These are phyloP conservation scores for Iris pallida DNA, from an alignment of 116 monocot genomes.

Conservation along the genomic window DNA sequence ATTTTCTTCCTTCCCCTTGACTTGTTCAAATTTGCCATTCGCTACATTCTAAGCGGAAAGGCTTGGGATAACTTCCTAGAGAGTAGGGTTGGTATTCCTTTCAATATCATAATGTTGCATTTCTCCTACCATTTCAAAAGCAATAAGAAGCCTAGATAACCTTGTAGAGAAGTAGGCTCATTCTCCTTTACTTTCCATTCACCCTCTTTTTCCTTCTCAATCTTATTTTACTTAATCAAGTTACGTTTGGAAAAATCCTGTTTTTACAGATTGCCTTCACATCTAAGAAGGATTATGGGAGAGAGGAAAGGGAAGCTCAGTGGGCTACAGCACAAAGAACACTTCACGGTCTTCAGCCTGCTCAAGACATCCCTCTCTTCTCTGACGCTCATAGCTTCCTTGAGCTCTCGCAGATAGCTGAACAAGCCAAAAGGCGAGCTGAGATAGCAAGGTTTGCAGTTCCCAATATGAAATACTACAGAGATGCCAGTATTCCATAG, in stretches of 20 bases:
- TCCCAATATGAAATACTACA: not conserved
- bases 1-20: constrained; percentile 10
- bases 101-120: too few relatives aligned
- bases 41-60: constrained; percentile 12
- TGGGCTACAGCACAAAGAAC: constrained; percentile 19
- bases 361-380: not conserved
- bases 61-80: constrained; percentile 14
- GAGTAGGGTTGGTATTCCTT: not conserved
- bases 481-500: too few relatives aligned
- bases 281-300: constrained; percentile 11
- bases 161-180: too few relatives aligned
- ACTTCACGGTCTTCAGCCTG: constrained; percentile 10
- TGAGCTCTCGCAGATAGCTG: constrained; percentile 13
- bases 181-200: not conserved
- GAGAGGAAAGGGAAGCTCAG: constrained; percentile 14
- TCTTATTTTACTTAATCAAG: too few relatives aligned
- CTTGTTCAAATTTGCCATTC: constrained; percentile 6
- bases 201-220: too few relatives aligned
- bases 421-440: constrained; percentile 11
- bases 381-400: not conserved
- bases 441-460: constrained; percentile 9
- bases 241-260: too few relatives aligned
- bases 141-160: too few relatives aligned
- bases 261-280: constrained; percentile 7
- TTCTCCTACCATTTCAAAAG: too few relatives aligned